Evolutionary conservation across 2,329 filamentous ascomycete species (phyloP).

Genomic region (Didymella pomorum): DNA sequence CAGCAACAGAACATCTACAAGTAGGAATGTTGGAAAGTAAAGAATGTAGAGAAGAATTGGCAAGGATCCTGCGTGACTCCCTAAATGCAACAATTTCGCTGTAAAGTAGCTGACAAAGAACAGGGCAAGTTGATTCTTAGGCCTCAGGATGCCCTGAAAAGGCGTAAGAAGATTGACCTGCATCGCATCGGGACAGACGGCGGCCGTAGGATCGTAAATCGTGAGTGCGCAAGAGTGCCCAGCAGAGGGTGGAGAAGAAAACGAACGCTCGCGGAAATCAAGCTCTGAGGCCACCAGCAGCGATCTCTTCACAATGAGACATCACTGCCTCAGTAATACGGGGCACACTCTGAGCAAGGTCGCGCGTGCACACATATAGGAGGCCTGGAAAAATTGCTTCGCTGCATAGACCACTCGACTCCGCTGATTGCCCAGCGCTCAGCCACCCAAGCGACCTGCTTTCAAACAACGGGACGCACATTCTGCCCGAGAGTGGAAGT

Average conservation of each 20-base stretch:
- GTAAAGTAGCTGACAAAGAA: slow-evolving; percentile 29
- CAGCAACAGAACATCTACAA: slow-evolving; percentile 27
- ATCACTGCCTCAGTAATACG: slow-evolving; percentile 17
- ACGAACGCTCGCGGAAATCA: slow-evolving; percentile 6
- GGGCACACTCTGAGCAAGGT: slow-evolving; percentile 7
- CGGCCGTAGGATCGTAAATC: slow-evolving; percentile 20
- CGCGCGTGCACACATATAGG: slow-evolving; percentile 15
- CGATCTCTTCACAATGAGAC: slow-evolving; percentile 9
- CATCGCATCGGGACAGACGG: slow-evolving; percentile 20
- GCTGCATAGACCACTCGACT: slow-evolving; percentile 4
- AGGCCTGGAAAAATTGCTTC: slow-evolving; percentile 4
- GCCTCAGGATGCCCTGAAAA: slow-evolving; percentile 24
- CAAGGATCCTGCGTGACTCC: slow-evolving; percentile 25
- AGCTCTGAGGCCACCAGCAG: slow-evolving; percentile 5
- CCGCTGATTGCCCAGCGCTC: slow-evolving; percentile 2
- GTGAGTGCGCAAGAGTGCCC: slow-evolving; percentile 6
- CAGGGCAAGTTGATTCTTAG: slow-evolving; percentile 25
- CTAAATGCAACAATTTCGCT: slow-evolving; percentile 29
- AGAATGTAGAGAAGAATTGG: slow-evolving; percentile 29
- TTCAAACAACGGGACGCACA: slow-evolving; percentile 7
- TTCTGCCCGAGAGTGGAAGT: slow-evolving; percentile 15
- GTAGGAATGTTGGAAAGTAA: slow-evolving; percentile 28
- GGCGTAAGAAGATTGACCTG: slow-evolving; percentile 27
- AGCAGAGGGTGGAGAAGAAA: background rate
- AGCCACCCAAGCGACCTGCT: slow-evolving; percentile 4